These are phyloP conservation scores for Candida mattraensis DNA, from an alignment of 805 yeast species.

Conservation along the genomic window DNA sequence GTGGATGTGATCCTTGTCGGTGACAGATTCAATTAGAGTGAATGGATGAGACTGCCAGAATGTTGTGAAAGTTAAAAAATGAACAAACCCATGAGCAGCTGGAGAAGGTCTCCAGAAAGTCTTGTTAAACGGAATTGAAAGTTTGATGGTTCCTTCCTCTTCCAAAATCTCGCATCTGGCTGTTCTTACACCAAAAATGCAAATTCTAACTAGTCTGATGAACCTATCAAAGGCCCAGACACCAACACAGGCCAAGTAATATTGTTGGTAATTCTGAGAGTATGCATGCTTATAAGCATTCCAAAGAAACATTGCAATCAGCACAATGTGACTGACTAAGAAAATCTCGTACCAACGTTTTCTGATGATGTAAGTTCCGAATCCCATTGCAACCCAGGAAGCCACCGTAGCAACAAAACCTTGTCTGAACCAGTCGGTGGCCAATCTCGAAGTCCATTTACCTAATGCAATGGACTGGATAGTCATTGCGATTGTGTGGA, in stretches of 20 bases:
- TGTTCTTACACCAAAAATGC: constrained; percentile 37
- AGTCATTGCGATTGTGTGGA: constrained; percentile 41
- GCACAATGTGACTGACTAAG: constrained; percentile 52
- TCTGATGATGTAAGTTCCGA: constrained; percentile 52
- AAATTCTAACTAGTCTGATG: constrained; percentile 41
- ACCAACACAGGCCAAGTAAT: constrained; percentile 39
- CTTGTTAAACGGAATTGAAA: constrained; percentile 47
- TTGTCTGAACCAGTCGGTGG: constrained; percentile 29
- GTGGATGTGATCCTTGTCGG: constrained; percentile 38
- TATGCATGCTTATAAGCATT: constrained; percentile 61
- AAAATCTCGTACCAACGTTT: constrained; percentile 60
- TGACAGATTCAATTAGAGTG: constrained; percentile 45
- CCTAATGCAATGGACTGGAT: constrained; percentile 25
- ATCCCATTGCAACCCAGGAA: constrained; percentile 42
- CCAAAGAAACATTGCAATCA: constrained; percentile 53
- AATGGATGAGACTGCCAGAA: constrained; percentile 64
- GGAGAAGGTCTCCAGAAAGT: constrained; percentile 50
- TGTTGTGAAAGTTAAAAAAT: constrained; percentile 49
- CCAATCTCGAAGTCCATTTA: constrained; percentile 28
- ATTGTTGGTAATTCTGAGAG: constrained; percentile 32
- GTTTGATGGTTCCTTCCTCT: constrained; percentile 49
- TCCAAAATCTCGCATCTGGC: constrained; percentile 39
- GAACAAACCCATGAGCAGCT: constrained; percentile 59
- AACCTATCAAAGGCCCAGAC: constrained; percentile 58
- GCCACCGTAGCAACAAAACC: constrained; percentile 40